These are phyloP conservation scores for Sphagnum contortum DNA, from an alignment of 225 moss, liverwort and hornwort species.

Conservation along the genomic window DNA sequence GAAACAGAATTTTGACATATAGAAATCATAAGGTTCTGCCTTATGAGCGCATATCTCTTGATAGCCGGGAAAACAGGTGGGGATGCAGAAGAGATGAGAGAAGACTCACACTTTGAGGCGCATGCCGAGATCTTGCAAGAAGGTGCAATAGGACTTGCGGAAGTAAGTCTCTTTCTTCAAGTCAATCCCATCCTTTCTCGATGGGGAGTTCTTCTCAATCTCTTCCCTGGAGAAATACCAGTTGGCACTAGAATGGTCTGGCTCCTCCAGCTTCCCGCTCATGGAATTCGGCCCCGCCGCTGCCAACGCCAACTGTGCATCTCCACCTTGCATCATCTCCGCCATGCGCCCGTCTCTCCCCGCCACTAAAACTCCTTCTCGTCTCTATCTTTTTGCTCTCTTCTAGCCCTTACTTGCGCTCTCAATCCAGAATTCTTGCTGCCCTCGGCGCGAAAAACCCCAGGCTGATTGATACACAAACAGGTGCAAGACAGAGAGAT, in stretches of 20 bases:
- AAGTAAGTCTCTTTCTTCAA: constrained; percentile 10
- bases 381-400: not conserved
- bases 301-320: constrained; percentile 32
- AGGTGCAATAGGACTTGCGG: constrained; percentile 10
- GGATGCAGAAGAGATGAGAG: too few species aligned
- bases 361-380: not conserved
- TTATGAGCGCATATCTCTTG: too few species aligned
- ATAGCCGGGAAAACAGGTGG: too few species aligned
- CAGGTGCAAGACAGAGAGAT: too few species aligned
- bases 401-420: constrained; percentile 6
- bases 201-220: constrained; percentile 8
- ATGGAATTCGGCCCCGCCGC: constrained; percentile 11
- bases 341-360: not conserved
- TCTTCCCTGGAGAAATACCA: constrained; percentile 9
- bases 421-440: too few species aligned
- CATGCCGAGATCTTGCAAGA: constrained; percentile 9
- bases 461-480: too few species aligned
- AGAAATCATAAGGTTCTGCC: too few species aligned
- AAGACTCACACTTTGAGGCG: constrained; percentile 9
- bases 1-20: too few species aligned
- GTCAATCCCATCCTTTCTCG: constrained; percentile 7
- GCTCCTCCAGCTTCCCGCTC: constrained; percentile 6
- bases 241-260: constrained; percentile 8
- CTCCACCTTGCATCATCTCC: constrained; percentile 2
- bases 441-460: too few species aligned